Evolutionary conservation across 2,329 filamentous ascomycete genomes (phyloP).

Genomic region (Colletotrichum sp.): DNA sequence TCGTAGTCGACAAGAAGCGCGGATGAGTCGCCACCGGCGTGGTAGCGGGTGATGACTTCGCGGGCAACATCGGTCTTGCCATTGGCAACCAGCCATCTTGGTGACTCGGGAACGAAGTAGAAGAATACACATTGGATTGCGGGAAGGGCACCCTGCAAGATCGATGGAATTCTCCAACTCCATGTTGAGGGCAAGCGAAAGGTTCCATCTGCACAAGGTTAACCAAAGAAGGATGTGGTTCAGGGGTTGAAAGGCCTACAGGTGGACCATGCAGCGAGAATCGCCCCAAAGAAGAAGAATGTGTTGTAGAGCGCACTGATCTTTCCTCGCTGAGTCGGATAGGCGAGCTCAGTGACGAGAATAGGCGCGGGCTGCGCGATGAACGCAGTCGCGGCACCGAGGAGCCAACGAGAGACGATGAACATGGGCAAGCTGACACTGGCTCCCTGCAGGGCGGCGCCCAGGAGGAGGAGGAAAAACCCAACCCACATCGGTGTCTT

Average conservation of each 20-base stretch:
- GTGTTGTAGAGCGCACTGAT: slow-evolving; percentile 51
- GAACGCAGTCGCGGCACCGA: slow-evolving; percentile 36
- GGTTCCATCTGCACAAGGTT: slow-evolving; percentile 23
- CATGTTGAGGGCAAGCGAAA: slow-evolving; percentile 36
- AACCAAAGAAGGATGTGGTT: too few species aligned
- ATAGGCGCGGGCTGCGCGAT: slow-evolving; percentile 34
- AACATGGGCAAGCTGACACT: slow-evolving; percentile 32
- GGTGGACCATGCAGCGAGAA: slow-evolving; percentile 31
- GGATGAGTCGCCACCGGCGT: slow-evolving; percentile 50
- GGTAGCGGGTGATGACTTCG: slow-evolving; percentile 58
- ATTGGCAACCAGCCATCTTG: slow-evolving; percentile 65
- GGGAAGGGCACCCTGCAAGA: slow-evolving; percentile 45
- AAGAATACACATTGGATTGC: slow-evolving; percentile 2
- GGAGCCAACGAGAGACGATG: slow-evolving; percentile 35
- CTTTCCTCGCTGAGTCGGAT: slow-evolving; percentile 38
- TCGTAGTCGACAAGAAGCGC: slow-evolving; percentile 31
- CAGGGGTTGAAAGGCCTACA: neutral
- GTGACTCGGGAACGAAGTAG: slow-evolving; percentile 59
- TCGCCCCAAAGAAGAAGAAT: slow-evolving; percentile 41
- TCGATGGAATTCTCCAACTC: slow-evolving; percentile 30
- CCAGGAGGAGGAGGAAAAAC: slow-evolving; percentile 33
- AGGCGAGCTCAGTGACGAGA: slow-evolving; percentile 39
- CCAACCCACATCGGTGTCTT: slow-evolving; percentile 35
- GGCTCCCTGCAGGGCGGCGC: slow-evolving; percentile 33
- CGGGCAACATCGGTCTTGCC: slow-evolving; percentile 57